These are phyloP conservation scores for Naganishia sp. DNA, from an alignment of 1,284 basidiomycete species.

Conservation along the genomic window DNA sequence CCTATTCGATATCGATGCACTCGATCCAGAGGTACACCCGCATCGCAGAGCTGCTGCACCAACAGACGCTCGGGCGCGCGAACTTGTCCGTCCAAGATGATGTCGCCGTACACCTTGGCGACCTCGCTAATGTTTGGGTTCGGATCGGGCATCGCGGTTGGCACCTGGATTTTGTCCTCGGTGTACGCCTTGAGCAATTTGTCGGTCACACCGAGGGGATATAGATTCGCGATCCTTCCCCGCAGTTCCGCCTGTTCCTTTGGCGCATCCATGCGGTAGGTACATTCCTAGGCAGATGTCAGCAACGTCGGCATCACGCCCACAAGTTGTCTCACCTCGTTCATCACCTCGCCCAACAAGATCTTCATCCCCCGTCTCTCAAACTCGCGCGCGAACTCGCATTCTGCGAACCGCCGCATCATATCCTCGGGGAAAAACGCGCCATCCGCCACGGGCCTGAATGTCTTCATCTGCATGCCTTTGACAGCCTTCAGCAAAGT, in stretches of 20 bases:
- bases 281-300: constrained; percentile 8
- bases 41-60: constrained; percentile 14
- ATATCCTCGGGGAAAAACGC: constrained; percentile 7
- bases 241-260: background rate
- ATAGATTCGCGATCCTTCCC: constrained; percentile 1
- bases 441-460: constrained; percentile 18
- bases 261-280: constrained; percentile 12
- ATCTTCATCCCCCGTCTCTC: constrained; percentile 5
- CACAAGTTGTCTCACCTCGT: constrained; percentile 6
- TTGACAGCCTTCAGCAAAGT: constrained; percentile 2
- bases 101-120: constrained; percentile 15
- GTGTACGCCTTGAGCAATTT: background rate
- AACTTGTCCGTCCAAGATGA: constrained; percentile 12
- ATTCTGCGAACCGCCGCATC: background rate
- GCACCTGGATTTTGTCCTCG: constrained; percentile 1
- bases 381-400: constrained; percentile 16
- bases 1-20: constrained; percentile 11
- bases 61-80: constrained; percentile 17
- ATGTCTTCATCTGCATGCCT: constrained; percentile 3
- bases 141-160: constrained; percentile 9
- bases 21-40: background rate
- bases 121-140: constrained; percentile 6
- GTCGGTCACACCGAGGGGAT: constrained; percentile 7
- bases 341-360: constrained; percentile 2
- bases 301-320: background rate